These are phyloP conservation scores for Fusarium robinianum DNA, from an alignment of 2,329 filamentous ascomycete species.

Conservation along the genomic window DNA sequence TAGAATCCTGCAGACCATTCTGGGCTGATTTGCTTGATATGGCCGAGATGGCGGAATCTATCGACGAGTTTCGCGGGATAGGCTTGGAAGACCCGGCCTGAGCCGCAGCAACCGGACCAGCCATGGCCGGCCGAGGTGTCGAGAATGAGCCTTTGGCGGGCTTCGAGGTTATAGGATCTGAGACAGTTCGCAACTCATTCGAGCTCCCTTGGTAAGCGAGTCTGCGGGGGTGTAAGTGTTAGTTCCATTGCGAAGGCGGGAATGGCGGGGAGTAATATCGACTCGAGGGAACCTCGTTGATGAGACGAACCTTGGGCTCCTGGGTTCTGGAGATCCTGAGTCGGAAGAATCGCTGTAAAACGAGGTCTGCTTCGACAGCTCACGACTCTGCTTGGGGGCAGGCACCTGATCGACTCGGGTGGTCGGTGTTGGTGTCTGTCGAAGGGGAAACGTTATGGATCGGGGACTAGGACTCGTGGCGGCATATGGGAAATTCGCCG, in stretches of 20 bases:
- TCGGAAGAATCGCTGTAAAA: slow-evolving; percentile 46
- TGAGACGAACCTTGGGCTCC: slow-evolving; percentile 41
- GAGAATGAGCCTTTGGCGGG: slow-evolving; percentile 47
- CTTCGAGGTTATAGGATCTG: slow-evolving; percentile 51
- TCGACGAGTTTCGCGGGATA: slow-evolving; percentile 76
- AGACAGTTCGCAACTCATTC: slow-evolving; percentile 56
- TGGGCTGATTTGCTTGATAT: slow-evolving; percentile 64
- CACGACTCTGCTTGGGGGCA: slow-evolving; percentile 14
- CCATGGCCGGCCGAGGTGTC: slow-evolving; percentile 51
- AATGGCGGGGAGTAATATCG: slow-evolving; percentile 1
- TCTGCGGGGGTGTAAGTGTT: slow-evolving; percentile 30
- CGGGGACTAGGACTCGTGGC: slow-evolving; percentile 48
- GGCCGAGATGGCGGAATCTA: slow-evolving; percentile 89
- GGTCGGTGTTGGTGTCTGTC: slow-evolving; percentile 36
- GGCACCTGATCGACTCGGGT: slow-evolving; percentile 23
- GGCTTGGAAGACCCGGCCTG: slow-evolving; percentile 47
- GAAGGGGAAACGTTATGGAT: slow-evolving; percentile 27
- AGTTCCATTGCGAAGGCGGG: slow-evolving; percentile 5
- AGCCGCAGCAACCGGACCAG: slow-evolving; percentile 49
- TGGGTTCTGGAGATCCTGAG: slow-evolving; percentile 41
- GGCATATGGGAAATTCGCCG: slow-evolving; percentile 48
- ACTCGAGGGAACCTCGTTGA: slow-evolving; percentile 5
- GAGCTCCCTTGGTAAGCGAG: slow-evolving; percentile 38
- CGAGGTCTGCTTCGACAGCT: slow-evolving; percentile 35
- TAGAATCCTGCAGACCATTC: slow-evolving; percentile 61